Base-by-base conservation (phyloP, 2,329 filamentous ascomycete species). In the Thelonectria olida region DNA sequence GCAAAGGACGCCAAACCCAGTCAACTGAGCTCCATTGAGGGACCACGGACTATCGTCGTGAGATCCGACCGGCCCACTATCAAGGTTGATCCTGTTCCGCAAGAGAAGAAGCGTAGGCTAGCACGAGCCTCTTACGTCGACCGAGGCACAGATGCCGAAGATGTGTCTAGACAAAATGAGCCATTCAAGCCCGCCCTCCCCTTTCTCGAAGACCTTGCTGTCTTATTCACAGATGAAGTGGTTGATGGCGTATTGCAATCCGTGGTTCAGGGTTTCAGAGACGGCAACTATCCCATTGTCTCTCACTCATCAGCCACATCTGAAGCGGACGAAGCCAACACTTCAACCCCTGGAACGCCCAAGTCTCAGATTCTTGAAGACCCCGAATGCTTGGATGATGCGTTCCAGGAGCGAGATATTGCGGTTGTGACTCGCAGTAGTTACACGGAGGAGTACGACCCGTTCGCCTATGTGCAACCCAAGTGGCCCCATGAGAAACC, bases 151-250 rank as follows among this genome's bases (percentile, higher is more conserved):
- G 78, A 82, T 67, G 73, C 75, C 2, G 71, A 70, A 7, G 66
- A 75, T 2, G 55, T 72, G 13, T 23, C 62, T 1, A 63, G 66
- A 13, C 39, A 61, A 7, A 55, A 72, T 8, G 59, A 69, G 15
- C 54, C 70, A 0, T 80, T 80, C 38, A 75, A 79, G 31, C 76
- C 83, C 1, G 78, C 87, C 1, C 76, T 90, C 20, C 81, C 84
- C 0, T 73, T 86, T 41, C 67, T 78, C 0, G 88, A 90, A 67
- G 84, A 90, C 62, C 69, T 88, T 1, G 79, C 88, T 2, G 77
- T 90, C 22, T 78, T 85, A 45, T 81, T 89, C 56, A 82, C 80
- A 13, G 78, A 81, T 8, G 80, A 80, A 2, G 72, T 74, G 1
- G 69, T 72, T 0, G 79, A 85, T 60, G 61, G 72, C 2, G 68